Evolutionary conservation across 352 stramenopile species (phyloP), one percentile per base, ranked within the genome.

Genomic region (Aphanomyces euteiches): DNA sequence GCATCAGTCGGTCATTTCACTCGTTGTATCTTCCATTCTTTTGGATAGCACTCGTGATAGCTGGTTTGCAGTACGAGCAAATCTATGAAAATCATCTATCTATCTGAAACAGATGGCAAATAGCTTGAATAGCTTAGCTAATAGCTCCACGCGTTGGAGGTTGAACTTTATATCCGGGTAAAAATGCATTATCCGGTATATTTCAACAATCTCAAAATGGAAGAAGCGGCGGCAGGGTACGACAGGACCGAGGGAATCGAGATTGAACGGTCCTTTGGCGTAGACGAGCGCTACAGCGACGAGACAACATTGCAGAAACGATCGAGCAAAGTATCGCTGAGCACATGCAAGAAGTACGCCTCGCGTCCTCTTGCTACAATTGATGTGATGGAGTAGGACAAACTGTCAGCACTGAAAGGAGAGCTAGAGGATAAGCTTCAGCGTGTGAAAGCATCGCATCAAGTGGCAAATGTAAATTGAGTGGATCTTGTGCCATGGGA

Each of bases 321-420:
- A 61, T 61, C 21, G 54, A 61, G 34, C 54, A 41, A 41, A 61
- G 54, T 5, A 61, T 61, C 34, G 54, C 54, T 3, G 54, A 61
- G 37, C 54, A 61, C 3, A 61, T 61, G 3, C 17, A 40, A 13
- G 15, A 4, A 37, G 54, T 61, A 61, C 50, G 50, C 17, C 50
- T 58, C 50, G 1, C 13, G 1, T 8, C 7, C 50, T 12, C 8
- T 1, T 36, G 28, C 28, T 28, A 28, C 28, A 28, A 2, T 28
- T 28, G 28, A 28, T 28, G 28, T 28, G 28, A 28, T 28, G n/a
- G n/a, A n/a, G n/a, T n/a, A n/a, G n/a, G n/a, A n/a, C n/a, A n/a
- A n/a, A n/a, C n/a, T n/a, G n/a, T n/a, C 10, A 45, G 54, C 54
- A 1, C 54, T 61, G 17, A 61, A 61, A 39, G 13, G 2, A 37